Evolutionary conservation across 371 early-diverging fungal species (phyloP), one percentile per base, ranked within the genome.

Genomic region (Mortierella sp.): DNA sequence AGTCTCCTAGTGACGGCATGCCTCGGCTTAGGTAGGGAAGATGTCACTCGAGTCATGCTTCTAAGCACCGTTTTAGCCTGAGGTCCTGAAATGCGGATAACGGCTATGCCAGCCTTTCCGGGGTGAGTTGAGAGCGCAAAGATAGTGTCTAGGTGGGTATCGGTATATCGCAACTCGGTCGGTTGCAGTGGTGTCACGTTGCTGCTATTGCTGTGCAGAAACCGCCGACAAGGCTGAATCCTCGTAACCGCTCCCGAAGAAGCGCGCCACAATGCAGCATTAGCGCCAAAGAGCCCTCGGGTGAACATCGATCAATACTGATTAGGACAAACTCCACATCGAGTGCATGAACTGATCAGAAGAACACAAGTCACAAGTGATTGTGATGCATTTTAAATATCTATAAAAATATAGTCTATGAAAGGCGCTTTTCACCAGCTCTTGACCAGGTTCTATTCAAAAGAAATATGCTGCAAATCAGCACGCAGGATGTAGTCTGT

Each of bases 21-120:
- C 37, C 89, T 80, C 4, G 87, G 81, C n/a, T 79, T 78, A 6
- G 78, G 76, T 12, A 72, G 24, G 7, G 60, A 47, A 4, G 70
- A 50, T 28, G 58, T 28, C 9, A 57, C 27, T 14, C 64, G 48
- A 37, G 78, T 60, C 75, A 75, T 68, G 6, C 43, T 64, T 46
- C 49, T 58, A 15, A 75, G 50, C 23, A 75, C 89, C 52, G 85
- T 57, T 53, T 57, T 73, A 1, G 89, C 89, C 23, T 82, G 76
- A 0, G 84, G 78, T 0, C 94, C 94, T 0, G 93, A 93, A 17
- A 93, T 68, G 24, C 94, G 88, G 37, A 94, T 81, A n/a, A 94
- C 85, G 7, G 93, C 94, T 9, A 94, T 86, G 15, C 92, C 93
- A 1, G 93, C 90, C 67, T 91, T 92, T 15, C 93, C 92, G 2